Conservation (phyloP, 1,139 yeast genomes). For the Diutina pseudorugosa region DNA sequence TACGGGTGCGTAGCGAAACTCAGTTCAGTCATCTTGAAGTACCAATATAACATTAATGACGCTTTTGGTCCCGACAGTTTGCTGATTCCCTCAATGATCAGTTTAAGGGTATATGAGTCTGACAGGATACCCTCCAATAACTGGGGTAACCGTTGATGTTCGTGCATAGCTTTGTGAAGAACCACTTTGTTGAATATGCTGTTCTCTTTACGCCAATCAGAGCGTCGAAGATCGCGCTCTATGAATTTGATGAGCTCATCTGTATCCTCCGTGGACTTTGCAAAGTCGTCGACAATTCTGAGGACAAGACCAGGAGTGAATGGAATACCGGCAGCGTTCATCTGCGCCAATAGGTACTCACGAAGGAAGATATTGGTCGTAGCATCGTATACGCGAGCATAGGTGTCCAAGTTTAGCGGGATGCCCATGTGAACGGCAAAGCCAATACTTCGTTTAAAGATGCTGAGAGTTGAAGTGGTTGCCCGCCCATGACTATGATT, state of each 20-base stretch:
- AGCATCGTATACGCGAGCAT: slow-evolving; percentile 27
- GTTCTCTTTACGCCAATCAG: slow-evolving; percentile 18
- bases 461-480: slow-evolving; percentile 22
- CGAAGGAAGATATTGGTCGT: slow-evolving; percentile 25
- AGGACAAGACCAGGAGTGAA: slow-evolving; percentile 8
- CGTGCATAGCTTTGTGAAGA: not conserved
- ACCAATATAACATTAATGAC: not conserved
- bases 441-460: slow-evolving; percentile 17
- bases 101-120: not conserved
- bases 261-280: slow-evolving; percentile 16
- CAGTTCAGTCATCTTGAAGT: not conserved
- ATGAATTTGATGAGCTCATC: slow-evolving; percentile 21
- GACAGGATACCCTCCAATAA: not conserved
- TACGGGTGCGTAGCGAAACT: not conserved
- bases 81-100: not conserved
- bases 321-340: slow-evolving; percentile 8
- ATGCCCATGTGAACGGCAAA: slow-evolving; percentile 15
- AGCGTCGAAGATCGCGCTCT: slow-evolving; percentile 20
- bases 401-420: slow-evolving; percentile 19
- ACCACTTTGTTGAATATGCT: slow-evolving; percentile 1
- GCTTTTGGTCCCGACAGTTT: not conserved
- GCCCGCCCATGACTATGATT: slow-evolving; percentile 25
- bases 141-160: not conserved
- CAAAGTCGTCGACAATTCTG: slow-evolving; percentile 25
- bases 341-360: slow-evolving; percentile 21